A percentile compares a stretch with the other conserved stretches of the same genome.
phyloP scores from a whole-genome alignment of 805 yeast genomes.

The Candida schatavii region DNA sequence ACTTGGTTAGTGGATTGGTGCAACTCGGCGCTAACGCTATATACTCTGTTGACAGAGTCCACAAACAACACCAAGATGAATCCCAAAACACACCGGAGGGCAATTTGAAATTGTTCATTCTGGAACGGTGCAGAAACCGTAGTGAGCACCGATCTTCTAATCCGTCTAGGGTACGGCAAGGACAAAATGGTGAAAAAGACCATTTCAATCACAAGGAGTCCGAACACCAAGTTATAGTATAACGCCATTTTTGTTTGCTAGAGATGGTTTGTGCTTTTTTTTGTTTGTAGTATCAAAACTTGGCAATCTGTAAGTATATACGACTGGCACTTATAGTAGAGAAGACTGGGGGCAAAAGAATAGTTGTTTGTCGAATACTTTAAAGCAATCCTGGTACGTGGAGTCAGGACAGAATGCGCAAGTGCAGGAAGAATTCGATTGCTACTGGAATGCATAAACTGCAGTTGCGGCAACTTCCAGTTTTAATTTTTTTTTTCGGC shows the following conservation, averaged over 20 bases:
- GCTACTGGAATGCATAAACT: too few species aligned
- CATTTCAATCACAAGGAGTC: constrained; percentile 77
- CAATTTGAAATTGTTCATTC: constrained; percentile 68
- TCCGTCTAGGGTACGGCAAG: constrained; percentile 75
- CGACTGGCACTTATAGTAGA: too few species aligned
- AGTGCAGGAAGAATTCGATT: neutral
- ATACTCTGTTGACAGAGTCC: constrained; percentile 85
- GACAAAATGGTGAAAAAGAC: constrained; percentile 74
- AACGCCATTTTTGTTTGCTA: constrained; percentile 34
- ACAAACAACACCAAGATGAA: constrained; percentile 81
- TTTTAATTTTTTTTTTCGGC: too few species aligned
- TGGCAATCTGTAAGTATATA: too few species aligned
- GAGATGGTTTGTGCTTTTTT: too few species aligned
- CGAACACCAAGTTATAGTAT: constrained; percentile 57
- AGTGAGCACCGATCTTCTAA: constrained; percentile 65
- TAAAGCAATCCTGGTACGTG: too few species aligned
- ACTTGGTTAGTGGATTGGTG: constrained; percentile 11
- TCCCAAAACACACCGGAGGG: constrained; percentile 76
- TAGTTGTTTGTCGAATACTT: too few species aligned
- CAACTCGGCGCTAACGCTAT: constrained; percentile 64
- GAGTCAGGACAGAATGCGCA: neutral
- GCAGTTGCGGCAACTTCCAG: too few species aligned
- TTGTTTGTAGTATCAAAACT: too few species aligned
- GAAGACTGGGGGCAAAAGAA: too few species aligned
- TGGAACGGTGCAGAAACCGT: constrained; percentile 67